phyloP scores from a whole-genome alignment of 2,329 filamentous ascomycete species.

The Phyllachora maydis region DNA sequence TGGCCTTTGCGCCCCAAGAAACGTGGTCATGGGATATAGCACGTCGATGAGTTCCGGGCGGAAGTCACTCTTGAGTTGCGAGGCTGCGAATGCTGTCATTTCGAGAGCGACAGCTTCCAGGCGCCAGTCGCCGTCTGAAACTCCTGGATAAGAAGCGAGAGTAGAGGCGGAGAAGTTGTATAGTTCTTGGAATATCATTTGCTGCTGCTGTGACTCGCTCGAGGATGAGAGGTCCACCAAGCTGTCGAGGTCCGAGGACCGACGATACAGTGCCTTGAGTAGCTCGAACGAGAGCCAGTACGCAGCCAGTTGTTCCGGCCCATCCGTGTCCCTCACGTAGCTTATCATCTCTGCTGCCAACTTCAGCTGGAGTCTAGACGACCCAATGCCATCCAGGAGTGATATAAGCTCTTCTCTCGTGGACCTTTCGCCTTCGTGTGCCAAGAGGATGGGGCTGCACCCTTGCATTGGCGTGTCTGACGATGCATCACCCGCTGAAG shows the following conservation, averaged over 20 bases:
- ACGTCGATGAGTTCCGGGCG: constrained; percentile 75
- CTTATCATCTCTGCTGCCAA: constrained; percentile 47
- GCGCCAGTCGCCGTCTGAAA: constrained; percentile 39
- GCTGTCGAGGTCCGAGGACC: constrained; percentile 36
- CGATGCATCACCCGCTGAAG: no score
- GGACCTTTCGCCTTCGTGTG: constrained; percentile 42
- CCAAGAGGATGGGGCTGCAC: constrained; percentile 42
- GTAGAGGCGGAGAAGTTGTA: constrained; percentile 47
- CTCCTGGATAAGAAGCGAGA: constrained; percentile 31
- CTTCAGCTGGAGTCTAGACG: constrained; percentile 34
- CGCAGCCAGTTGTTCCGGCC: constrained; percentile 41
- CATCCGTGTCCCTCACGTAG: constrained; percentile 33
- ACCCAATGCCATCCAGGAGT: constrained; percentile 33
- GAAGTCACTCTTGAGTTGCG: constrained; percentile 45
- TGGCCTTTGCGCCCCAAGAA: constrained; percentile 51
- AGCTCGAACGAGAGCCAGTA: constrained; percentile 68
- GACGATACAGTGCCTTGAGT: constrained; percentile 32
- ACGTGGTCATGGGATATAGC: constrained; percentile 78
- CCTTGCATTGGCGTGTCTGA: constrained; percentile 7
- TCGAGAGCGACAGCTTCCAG: constrained; percentile 66
- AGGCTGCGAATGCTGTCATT: constrained; percentile 55
- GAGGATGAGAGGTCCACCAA: constrained; percentile 36
- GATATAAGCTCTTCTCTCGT: constrained; percentile 35
- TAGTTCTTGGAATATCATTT: constrained; percentile 37
- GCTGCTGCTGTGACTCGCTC: constrained; percentile 18